Conservation (phyloP, 768 basidiomycete species). For the Hirschioporus abietinus region DNA sequence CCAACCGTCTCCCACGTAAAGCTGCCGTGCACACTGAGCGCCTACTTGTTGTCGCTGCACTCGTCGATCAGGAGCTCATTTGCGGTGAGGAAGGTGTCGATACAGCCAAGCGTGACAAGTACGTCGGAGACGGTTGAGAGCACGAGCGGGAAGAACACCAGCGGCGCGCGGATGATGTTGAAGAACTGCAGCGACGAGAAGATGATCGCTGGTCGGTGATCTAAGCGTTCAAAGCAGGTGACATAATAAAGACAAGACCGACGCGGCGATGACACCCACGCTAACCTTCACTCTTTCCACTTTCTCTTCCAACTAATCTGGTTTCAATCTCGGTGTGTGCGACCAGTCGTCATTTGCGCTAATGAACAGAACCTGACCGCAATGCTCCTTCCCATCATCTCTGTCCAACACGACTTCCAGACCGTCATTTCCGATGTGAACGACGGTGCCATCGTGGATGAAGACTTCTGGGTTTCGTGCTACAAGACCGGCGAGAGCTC, state of each 20-base stretch:
- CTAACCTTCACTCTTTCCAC: no score
- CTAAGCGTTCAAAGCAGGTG: no score
- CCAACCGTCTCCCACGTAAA: constrained; percentile 6
- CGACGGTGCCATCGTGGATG: constrained; percentile 47
- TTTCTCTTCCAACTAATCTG: no score
- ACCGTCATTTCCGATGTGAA: constrained; percentile 59
- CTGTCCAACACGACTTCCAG: constrained; percentile 56
- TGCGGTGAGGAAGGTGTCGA: constrained; percentile 16
- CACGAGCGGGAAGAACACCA: constrained; percentile 17
- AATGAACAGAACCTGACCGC: no score
- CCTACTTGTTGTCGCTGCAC: constrained; percentile 5
- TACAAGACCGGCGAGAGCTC: constrained; percentile 50
- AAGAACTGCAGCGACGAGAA: constrained; percentile 31
- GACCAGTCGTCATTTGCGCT: no score
- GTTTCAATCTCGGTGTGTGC: no score
- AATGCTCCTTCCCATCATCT: constrained; percentile 42
- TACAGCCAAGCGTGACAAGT: constrained; percentile 18
- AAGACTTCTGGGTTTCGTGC: constrained; percentile 72
- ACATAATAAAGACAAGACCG: no score
- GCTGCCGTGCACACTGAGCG: background rate
- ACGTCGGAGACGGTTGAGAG: constrained; percentile 19
- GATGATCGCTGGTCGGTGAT: constrained; percentile 16
- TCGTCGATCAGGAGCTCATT: constrained; percentile 24
- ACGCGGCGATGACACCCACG: no score
- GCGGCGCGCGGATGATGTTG: constrained; percentile 20